These are phyloP conservation scores for Suillus fuscotomentosus DNA, from an alignment of 768 basidiomycete species.

Conservation along the genomic window DNA sequence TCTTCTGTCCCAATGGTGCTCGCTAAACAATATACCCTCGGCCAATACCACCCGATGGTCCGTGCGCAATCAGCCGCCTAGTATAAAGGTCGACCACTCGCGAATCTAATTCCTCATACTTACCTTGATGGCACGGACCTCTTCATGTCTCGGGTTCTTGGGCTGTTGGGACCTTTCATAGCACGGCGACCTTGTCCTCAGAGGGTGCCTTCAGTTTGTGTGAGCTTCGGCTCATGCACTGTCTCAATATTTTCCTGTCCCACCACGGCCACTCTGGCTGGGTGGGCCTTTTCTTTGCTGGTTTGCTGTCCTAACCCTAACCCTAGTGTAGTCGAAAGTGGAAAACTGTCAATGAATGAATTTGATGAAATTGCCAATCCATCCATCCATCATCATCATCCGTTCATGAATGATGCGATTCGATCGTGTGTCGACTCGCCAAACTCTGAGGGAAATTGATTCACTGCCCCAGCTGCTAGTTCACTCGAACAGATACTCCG, in stretches of 20 bases:
- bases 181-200: conserved; percentile 56
- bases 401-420: neutral
- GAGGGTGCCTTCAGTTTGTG: conserved; percentile 31
- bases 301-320: conserved; percentile 23
- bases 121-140: conserved; percentile 54
- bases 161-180: conserved; percentile 52
- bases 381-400: neutral
- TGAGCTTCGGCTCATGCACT: conserved; percentile 42
- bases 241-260: conserved; percentile 46
- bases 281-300: conserved; percentile 32
- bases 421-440: neutral
- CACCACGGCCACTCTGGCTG: conserved; percentile 34
- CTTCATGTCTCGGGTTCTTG: conserved; percentile 52
- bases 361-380: neutral
- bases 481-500: neutral
- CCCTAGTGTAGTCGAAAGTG: conserved; percentile 12
- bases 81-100: conserved; percentile 22
- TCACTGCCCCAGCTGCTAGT: neutral
- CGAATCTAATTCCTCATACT: conserved; percentile 38
- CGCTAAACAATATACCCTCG: neutral
- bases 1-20: too few relatives aligned
- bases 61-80: conserved; percentile 4
- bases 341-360: neutral
- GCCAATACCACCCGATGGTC: conserved; percentile 3
- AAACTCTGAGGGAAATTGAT: neutral